These are phyloP conservation scores for Spiraea crenata DNA, from an alignment of 331 rosid genomes.

Conservation along the genomic window DNA sequence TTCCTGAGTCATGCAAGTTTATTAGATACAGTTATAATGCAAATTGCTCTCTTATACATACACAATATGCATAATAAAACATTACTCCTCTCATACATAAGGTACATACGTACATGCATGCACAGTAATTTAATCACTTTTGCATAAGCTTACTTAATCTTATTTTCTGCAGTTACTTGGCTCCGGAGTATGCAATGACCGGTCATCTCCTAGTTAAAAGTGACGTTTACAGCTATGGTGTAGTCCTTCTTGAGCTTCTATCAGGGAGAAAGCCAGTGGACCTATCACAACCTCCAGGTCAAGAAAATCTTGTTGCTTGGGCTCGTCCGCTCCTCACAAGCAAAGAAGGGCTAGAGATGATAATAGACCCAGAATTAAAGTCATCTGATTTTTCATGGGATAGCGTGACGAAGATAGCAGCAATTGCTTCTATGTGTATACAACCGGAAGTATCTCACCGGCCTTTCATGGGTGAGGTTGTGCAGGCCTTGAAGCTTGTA, in stretches of 20 bases:
- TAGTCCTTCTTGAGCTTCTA: conserved; percentile 89
- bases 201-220: conserved; percentile 98
- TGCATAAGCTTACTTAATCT: no score
- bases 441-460: conserved; percentile 94
- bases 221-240: conserved; percentile 98
- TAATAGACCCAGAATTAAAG: conserved; percentile 69
- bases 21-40: background rate
- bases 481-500: conserved; percentile 93
- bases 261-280: conserved; percentile 97
- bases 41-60: background rate
- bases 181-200: conserved; percentile 99
- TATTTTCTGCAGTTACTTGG: conserved; percentile 68
- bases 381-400: conserved; percentile 46
- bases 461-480: conserved; percentile 99
- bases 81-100: background rate
- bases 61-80: background rate
- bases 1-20: background rate
- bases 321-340: conserved; percentile 84
- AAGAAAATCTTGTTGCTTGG: conserved; percentile 91
- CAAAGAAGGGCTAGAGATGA: conserved; percentile 65
- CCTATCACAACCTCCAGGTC: conserved; percentile 87
- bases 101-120: background rate
- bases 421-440: conserved; percentile 96
- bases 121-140: background rate
- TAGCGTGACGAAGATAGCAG: conserved; percentile 77